A percentile compares a stretch with the other conserved stretches of the same genome.
Conservation (phyloP, 1,284 basidiomycete species). For the Veloboletus limbatus region DNA sequence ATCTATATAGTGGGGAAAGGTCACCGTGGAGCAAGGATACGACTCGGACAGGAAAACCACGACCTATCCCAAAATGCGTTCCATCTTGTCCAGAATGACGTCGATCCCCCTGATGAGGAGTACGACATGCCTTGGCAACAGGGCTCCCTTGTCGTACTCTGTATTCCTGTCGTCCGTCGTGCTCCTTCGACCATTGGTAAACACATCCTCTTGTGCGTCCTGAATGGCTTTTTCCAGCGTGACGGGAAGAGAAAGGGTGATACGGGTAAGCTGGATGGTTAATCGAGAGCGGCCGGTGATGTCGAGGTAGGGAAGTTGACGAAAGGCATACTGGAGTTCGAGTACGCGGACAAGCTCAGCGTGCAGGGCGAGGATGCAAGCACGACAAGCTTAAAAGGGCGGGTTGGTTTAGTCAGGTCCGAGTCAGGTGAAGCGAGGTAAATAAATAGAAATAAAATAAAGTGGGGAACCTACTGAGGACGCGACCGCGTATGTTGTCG, state of each 20-base stretch:
- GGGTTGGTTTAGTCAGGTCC: constrained; percentile 3
- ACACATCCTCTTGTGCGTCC: constrained; percentile 27
- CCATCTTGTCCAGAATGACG: constrained; percentile 60
- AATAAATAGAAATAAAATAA: neutral
- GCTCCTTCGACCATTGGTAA: constrained; percentile 4
- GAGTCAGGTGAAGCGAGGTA: neutral
- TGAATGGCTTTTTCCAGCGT: constrained; percentile 70
- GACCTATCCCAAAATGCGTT: constrained; percentile 48
- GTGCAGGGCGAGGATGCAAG: constrained; percentile 73
- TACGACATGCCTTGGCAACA: constrained; percentile 57
- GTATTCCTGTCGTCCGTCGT: constrained; percentile 12
- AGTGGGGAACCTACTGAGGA: constrained; percentile 51
- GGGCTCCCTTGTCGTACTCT: constrained; percentile 28
- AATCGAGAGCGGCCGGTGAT: constrained; percentile 73
- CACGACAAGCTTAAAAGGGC: constrained; percentile 64
- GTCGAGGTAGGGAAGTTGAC: constrained; percentile 75
- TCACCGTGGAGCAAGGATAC: too few species aligned
- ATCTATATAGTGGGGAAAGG: too few species aligned
- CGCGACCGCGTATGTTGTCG: constrained; percentile 61
- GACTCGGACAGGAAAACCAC: too few species aligned
- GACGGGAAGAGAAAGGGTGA: constrained; percentile 75
- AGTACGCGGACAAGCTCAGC: constrained; percentile 70
- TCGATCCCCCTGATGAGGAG: constrained; percentile 59
- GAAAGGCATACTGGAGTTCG: constrained; percentile 76
- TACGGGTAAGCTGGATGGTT: constrained; percentile 76